Percentiles rank a stretch among this genome's conserved stretches.
Evolutionary conservation across 148 eudicot genomes (phyloP).

Genomic region (Diospyros kaki): DNA sequence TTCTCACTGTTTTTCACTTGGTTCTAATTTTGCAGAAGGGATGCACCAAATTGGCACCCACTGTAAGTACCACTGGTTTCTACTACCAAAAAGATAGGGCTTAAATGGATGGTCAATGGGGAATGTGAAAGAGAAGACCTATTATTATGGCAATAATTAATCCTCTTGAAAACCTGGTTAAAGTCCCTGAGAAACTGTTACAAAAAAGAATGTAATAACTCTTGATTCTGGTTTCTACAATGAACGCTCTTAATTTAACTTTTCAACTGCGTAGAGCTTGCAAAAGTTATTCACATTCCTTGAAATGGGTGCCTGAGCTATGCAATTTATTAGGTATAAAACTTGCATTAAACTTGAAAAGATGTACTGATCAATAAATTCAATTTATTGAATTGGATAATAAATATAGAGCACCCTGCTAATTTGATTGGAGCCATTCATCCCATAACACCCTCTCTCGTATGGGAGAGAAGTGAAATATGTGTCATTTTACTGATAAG

Average conservation of each 20-base stretch:
- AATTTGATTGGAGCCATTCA: no score
- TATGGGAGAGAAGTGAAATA: no score
- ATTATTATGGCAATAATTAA: background rate
- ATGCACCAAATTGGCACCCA: slow-evolving; percentile 65
- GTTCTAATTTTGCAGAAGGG: slow-evolving; percentile 31
- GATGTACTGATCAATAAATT: no score
- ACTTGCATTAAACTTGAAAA: no score
- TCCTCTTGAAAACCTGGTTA: background rate
- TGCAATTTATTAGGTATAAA: background rate
- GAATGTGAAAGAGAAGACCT: background rate
- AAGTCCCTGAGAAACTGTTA: background rate
- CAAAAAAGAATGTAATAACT: background rate
- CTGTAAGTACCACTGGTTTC: slow-evolving; percentile 35
- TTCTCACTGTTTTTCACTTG: background rate
- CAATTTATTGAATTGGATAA: no score
- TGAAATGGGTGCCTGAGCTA: background rate
- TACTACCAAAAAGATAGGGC: background rate
- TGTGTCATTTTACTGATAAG: no score
- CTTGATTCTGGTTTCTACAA: background rate
- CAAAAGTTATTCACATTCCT: background rate
- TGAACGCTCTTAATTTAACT: no score
- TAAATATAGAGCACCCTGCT: no score
- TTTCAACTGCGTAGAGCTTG: background rate
- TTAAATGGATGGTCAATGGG: background rate
- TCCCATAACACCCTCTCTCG: no score